Conservation (phyloP, 345 rosid species). For the Orychophragmus violaceus region DNA sequence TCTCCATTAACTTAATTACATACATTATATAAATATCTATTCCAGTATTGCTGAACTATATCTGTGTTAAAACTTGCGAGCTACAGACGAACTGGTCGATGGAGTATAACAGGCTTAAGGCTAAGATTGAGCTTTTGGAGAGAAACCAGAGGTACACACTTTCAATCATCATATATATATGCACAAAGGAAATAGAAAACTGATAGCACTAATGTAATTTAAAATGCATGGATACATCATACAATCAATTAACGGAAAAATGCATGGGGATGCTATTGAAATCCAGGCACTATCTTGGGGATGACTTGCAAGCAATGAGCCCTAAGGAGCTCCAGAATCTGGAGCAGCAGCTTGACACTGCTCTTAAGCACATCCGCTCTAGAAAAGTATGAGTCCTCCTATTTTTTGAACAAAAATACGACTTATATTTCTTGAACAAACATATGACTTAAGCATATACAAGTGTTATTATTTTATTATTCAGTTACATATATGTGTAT, state of each 20-base stretch:
- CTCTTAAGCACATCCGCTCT: constrained; percentile 70
- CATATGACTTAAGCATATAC: neutral
- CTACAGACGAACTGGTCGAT: constrained; percentile 65
- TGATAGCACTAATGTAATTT: neutral
- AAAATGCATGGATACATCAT: neutral
- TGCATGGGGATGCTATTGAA: neutral
- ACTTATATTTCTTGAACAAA: neutral
- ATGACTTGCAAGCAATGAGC: constrained; percentile 60
- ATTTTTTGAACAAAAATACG: neutral
- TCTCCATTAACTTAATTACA: neutral
- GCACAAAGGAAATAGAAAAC: neutral
- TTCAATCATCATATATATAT: neutral
- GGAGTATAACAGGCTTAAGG: constrained; percentile 77
- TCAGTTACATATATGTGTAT: neutral
- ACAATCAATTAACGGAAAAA: neutral
- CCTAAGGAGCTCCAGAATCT: constrained; percentile 70
- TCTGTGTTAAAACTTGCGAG: neutral
- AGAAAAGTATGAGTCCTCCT: constrained; percentile 49
- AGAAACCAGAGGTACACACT: constrained; percentile 64
- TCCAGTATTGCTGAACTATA: neutral
- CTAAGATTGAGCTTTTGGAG: constrained; percentile 76
- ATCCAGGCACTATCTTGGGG: constrained; percentile 79
- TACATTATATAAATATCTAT: neutral
- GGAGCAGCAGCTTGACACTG: constrained; percentile 90
- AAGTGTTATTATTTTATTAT: neutral